These are phyloP conservation scores for Fusarium brevicatenulatum DNA, from an alignment of 2,329 filamentous ascomycete species.

Conservation along the genomic window DNA sequence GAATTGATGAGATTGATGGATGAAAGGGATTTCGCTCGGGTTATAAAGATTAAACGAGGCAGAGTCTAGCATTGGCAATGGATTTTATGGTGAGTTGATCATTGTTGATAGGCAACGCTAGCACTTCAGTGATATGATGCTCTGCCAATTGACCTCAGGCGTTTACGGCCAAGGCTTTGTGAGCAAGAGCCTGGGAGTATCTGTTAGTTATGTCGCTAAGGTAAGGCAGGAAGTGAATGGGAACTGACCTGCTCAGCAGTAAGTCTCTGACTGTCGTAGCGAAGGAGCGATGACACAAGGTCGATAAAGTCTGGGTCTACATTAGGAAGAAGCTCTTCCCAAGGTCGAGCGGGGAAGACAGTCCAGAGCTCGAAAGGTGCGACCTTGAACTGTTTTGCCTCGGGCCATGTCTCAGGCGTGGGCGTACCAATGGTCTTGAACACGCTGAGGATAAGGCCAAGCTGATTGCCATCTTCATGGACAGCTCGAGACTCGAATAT, in stretches of 20 bases:
- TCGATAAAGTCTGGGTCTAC: constrained; percentile 68
- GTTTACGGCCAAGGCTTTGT: constrained; percentile 20
- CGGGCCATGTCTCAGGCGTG: constrained; percentile 82
- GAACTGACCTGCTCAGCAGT: constrained; percentile 64
- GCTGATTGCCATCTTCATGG: constrained; percentile 86
- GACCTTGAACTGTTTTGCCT: constrained; percentile 71
- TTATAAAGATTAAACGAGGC: neutral
- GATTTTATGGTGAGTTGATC: neutral
- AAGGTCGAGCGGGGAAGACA: constrained; percentile 73
- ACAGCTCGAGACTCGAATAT: constrained; percentile 82
- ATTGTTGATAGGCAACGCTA: neutral
- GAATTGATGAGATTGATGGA: neutral
- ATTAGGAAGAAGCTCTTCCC: constrained; percentile 75
- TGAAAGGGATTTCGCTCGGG: neutral
- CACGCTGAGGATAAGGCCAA: constrained; percentile 90
- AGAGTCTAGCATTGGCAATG: neutral
- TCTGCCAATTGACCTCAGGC: neutral
- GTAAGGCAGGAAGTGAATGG: neutral
- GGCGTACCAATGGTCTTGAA: constrained; percentile 94
- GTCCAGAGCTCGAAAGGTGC: constrained; percentile 93
- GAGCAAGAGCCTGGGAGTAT: constrained; percentile 38
- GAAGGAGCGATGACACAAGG: constrained; percentile 74
- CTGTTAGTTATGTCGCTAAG: neutral
- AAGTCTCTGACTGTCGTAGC: constrained; percentile 76
- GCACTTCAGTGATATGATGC: neutral